phyloP scores from a whole-genome alignment of 2,329 filamentous ascomycete species.

The Ascochyta lentis region DNA sequence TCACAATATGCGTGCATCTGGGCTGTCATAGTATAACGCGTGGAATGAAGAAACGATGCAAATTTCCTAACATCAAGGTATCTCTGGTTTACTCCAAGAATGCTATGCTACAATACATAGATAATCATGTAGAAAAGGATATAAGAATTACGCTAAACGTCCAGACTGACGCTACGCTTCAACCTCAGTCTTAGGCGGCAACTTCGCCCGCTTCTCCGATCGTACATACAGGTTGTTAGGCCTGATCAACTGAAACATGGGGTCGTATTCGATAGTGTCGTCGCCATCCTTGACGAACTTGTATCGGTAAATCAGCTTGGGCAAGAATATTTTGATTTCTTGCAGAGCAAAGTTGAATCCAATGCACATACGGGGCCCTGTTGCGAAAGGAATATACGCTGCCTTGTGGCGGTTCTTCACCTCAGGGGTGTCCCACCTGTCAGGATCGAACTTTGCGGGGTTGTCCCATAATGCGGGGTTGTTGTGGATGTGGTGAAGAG shows the following conservation, averaged over 20 bases:
- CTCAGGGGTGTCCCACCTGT: slow-evolving; percentile 38
- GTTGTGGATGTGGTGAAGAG: slow-evolving; percentile 55
- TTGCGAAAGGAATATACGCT: slow-evolving; percentile 65
- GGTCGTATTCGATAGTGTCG: slow-evolving; percentile 63
- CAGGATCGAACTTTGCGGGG: slow-evolving; percentile 64
- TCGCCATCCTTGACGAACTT: slow-evolving; percentile 61
- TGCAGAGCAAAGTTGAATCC: slow-evolving; percentile 70
- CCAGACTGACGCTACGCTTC: neutral
- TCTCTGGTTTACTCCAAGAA: too few species aligned
- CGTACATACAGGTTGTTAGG: slow-evolving; percentile 63
- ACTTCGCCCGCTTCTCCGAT: slow-evolving; percentile 58
- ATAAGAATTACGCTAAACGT: too few species aligned
- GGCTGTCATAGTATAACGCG: too few species aligned
- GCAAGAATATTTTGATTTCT: slow-evolving; percentile 66
- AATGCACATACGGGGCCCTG: slow-evolving; percentile 65
- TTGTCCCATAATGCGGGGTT: slow-evolving; percentile 66
- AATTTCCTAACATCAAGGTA: too few species aligned
- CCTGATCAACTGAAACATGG: slow-evolving; percentile 64
- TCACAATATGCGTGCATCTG: too few species aligned
- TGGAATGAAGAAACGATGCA: too few species aligned
- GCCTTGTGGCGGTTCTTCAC: slow-evolving; percentile 45
- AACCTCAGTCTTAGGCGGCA: slow-evolving; percentile 48
- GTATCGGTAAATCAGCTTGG: slow-evolving; percentile 66
- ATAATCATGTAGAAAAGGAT: too few species aligned
- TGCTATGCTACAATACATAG: too few species aligned